phyloP scores from a whole-genome alignment of 1,284 basidiomycete genomes.

The Moniliella sp. region DNA sequence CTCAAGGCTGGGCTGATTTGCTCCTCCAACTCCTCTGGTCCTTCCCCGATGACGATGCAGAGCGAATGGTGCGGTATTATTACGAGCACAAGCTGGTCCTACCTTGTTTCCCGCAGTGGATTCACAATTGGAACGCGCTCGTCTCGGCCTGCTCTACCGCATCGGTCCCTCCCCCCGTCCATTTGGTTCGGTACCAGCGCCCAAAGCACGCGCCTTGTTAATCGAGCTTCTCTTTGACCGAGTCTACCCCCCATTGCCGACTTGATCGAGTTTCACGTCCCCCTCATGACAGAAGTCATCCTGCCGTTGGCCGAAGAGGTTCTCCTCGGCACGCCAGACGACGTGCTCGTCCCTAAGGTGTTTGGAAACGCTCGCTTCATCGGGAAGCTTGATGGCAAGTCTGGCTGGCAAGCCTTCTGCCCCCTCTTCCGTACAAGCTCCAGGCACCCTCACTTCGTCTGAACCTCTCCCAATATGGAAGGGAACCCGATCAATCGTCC shows the following conservation, averaged over 20 bases:
- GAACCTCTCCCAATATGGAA: no score
- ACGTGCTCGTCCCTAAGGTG: slow-evolving; percentile 10
- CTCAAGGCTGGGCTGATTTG: no score
- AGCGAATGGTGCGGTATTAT: slow-evolving; percentile 24
- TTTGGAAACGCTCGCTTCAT: slow-evolving; percentile 16
- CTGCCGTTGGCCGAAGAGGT: slow-evolving; percentile 17
- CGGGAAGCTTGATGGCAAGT: no score
- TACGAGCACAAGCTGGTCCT: slow-evolving; percentile 21
- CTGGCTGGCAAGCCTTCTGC: no score
- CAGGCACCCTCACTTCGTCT: no score
- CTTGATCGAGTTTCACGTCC: slow-evolving; percentile 12
- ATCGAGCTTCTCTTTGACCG: slow-evolving; percentile 19
- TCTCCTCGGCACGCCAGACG: slow-evolving; percentile 11
- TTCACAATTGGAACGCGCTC: slow-evolving; percentile 17
- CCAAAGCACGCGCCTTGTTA: slow-evolving; percentile 11
- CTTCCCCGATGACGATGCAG: no score
- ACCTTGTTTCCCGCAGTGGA: slow-evolving; percentile 24
- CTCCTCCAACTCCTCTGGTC: no score
- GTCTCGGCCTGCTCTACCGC: slow-evolving; percentile 24
- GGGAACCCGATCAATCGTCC: neutral
- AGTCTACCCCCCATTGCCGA: slow-evolving; percentile 25
- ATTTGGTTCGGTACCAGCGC: slow-evolving; percentile 1
- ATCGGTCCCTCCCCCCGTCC: slow-evolving; percentile 2
- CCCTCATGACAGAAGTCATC: slow-evolving; percentile 17
- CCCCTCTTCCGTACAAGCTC: no score